These are phyloP conservation scores for Fistulinella prunicolor DNA, from an alignment of 768 basidiomycete genomes.

Conservation along the genomic window DNA sequence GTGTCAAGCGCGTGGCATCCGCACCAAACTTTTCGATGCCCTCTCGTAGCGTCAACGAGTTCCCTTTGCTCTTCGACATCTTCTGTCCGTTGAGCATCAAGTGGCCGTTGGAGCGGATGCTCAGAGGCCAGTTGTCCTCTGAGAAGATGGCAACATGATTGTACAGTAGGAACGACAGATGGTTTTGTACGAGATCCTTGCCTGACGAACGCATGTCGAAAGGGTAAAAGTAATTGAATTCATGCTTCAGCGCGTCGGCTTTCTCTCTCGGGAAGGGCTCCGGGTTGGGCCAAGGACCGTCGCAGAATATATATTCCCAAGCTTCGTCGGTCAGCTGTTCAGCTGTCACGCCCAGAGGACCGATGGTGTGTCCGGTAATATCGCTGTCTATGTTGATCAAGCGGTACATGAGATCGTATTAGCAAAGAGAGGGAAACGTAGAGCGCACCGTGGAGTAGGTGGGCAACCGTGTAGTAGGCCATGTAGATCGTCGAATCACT, in stretches of 20 bases:
- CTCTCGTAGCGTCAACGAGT: constrained; percentile 87
- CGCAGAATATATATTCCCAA: constrained; percentile 91
- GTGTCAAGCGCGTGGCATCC: constrained; percentile 84
- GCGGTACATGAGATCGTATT: constrained; percentile 7
- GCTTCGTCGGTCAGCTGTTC: constrained; percentile 97
- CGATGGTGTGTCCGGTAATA: constrained; percentile 75
- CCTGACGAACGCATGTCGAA: constrained; percentile 97
- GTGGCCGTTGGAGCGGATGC: constrained; percentile 95
- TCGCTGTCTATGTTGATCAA: constrained; percentile 49
- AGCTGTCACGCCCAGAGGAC: constrained; percentile 79
- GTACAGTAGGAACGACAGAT: constrained; percentile 92
- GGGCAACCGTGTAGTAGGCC: constrained; percentile 94
- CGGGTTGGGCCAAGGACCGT: constrained; percentile 69
- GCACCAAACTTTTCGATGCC: constrained; percentile 94
- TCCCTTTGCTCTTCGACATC: constrained; percentile 98
- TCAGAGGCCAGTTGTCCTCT: constrained; percentile 82
- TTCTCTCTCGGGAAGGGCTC: constrained; percentile 71
- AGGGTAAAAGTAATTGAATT: constrained; percentile 97
- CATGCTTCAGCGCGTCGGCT: constrained; percentile 80
- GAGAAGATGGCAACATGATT: constrained; percentile 93
- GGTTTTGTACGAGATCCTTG: constrained; percentile 95
- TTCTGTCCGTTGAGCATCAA: constrained; percentile 97
- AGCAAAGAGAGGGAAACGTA: not conserved
- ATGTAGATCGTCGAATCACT: constrained; percentile 99
- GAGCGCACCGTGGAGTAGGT: constrained; percentile 81